Evolutionary conservation across 306 rosid species (phyloP), one percentile per base, ranked within the genome.

Genomic region (Vigna reflexopilosa): DNA sequence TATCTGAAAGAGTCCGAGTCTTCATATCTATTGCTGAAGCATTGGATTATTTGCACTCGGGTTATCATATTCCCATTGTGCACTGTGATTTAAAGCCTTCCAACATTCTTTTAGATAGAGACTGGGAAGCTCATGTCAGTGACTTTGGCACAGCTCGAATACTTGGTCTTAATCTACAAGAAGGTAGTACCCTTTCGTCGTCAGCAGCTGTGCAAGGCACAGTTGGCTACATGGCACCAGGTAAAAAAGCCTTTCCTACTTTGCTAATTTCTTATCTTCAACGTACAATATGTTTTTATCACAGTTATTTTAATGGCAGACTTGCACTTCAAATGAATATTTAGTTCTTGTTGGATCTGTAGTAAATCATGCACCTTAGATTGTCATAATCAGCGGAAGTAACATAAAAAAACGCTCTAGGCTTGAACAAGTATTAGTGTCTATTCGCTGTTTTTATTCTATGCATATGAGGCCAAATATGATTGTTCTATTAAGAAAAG

Each of bases 1-100:
- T 93, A 80, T 79, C 82, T 14, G 91, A 87, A 75, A 85, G 91
- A 83, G 62, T 89, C 62, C 81, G 79, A 20, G 80, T 85, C 72
- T 76, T 87, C 40, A 73, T 87, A 79, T 90, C 97, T 10, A 87
- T 91, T 71, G 97, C 96, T 14, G 88, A 67, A 54, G 96, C 88
- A 59, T 77, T 93, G 92, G 97, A 90, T 61, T 93, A 93, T 86
- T 81, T 93, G 80, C 98, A 93, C 78, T 83, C 85, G 24, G 96
- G 92, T 67, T 88, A 90, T 82, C 92, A 63, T 76, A 85, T 77
- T 73, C 97, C 98, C 36, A 90, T 93, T 67, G 93, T 91, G 30
- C 96, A 91, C 82, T 93, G 96, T 73, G 97, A 91, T 80, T 63
- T 93, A 74, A 93, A 93, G 85, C 97, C 98, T 85, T 91, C 98